Percentiles rank a stretch among this genome's conserved stretches.
These are phyloP conservation scores for Microbotryomycetes sp. DNA, from an alignment of 1,284 basidiomycete genomes.

Conservation along the genomic window DNA sequence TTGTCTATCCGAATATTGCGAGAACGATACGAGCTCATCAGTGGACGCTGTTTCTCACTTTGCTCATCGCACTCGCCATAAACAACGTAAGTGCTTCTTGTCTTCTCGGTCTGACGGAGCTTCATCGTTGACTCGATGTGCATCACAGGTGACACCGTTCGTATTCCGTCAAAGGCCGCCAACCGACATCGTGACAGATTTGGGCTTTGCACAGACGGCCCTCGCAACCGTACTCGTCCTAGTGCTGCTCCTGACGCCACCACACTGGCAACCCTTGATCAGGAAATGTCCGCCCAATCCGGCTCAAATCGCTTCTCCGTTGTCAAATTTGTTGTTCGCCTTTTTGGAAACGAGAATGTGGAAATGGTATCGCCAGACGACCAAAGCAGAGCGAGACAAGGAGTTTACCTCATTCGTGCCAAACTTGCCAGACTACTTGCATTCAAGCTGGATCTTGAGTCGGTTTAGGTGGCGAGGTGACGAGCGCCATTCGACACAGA, in stretches of 20 bases:
- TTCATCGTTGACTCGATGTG: not conserved
- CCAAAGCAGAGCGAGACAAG: not conserved
- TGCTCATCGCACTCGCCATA: not conserved
- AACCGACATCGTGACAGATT: not conserved
- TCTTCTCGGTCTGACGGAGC: not conserved
- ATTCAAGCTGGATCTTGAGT: constrained; percentile 2
- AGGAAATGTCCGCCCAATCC: constrained; percentile 8
- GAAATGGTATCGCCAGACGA: constrained; percentile 8
- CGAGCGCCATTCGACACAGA: not conserved
- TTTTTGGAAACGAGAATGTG: constrained; percentile 22
- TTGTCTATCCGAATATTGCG: constrained; percentile 1
- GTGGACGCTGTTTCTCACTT: not conserved
- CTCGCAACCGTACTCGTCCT: not conserved
- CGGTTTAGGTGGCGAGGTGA: constrained; percentile 22
- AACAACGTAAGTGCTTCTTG: not conserved
- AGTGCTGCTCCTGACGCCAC: constrained; percentile 14
- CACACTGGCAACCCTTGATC: not conserved
- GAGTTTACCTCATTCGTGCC: constrained; percentile 18
- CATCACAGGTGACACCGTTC: not conserved
- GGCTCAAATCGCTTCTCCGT: constrained; percentile 22
- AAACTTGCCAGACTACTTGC: constrained; percentile 15
- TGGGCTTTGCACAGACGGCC: constrained; percentile 10
- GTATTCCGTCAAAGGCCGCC: not conserved
- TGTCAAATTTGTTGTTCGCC: constrained; percentile 22
- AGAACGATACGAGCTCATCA: constrained; percentile 6